phyloP scores from a whole-genome alignment of 768 basidiomycete genomes.

The Suillus sp. region DNA sequence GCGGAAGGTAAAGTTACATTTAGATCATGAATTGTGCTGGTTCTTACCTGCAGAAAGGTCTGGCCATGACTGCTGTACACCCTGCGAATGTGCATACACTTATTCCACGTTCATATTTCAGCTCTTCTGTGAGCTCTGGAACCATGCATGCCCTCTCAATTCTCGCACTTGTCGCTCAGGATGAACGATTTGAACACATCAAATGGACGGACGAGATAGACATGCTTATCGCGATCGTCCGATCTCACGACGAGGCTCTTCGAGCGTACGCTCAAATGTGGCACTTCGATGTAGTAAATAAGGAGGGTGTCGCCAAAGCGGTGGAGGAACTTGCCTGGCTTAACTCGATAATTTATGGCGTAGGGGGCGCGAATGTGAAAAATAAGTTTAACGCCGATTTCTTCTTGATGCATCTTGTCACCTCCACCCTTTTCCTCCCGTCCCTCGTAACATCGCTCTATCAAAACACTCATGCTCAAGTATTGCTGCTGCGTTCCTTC shows the following conservation, averaged over 20 bases:
- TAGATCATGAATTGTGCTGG: constrained; percentile 39
- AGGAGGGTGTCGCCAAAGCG: constrained; percentile 46
- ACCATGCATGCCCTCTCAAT: constrained; percentile 44
- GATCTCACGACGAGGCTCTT: constrained; percentile 40
- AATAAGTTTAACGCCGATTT: constrained; percentile 64
- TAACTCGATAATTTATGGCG: constrained; percentile 57
- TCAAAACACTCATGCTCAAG: constrained; percentile 25
- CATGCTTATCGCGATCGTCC: constrained; percentile 32
- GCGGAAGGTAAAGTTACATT: constrained; percentile 54
- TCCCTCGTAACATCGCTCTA: constrained; percentile 44
- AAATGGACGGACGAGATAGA: constrained; percentile 29
- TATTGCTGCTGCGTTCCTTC: constrained; percentile 32
- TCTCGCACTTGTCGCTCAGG: constrained; percentile 53
- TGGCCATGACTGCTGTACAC: constrained; percentile 51
- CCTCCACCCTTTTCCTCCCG: constrained; percentile 62
- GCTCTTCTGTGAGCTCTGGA: not conserved
- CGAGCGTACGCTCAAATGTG: constrained; percentile 47
- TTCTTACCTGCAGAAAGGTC: constrained; percentile 41
- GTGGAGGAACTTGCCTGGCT: constrained; percentile 66
- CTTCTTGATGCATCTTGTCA: constrained; percentile 71
- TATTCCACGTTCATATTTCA: not conserved
- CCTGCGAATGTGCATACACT: constrained; percentile 8
- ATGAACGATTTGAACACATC: constrained; percentile 39
- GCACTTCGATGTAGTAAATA: constrained; percentile 41
- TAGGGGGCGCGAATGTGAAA: constrained; percentile 48